Evolutionary conservation across 768 basidiomycete species (phyloP).

Genomic region (Mycena polygramma): DNA sequence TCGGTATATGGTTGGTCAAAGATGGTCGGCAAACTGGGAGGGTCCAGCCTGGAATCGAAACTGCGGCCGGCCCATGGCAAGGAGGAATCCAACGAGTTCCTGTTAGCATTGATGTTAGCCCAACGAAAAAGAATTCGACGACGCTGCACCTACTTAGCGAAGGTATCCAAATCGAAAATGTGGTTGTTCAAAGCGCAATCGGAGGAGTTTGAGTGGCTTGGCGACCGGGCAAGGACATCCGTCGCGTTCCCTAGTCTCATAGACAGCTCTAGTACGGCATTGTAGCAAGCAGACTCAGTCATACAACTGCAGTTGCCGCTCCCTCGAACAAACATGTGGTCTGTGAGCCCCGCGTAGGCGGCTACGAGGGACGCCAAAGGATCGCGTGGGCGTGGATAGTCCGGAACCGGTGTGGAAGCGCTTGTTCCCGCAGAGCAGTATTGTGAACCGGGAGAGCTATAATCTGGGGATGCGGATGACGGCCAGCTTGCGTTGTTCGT

Average conservation of each 20-base stretch:
- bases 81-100: conserved; percentile 20
- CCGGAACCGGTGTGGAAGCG: background rate
- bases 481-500: conserved; percentile 2
- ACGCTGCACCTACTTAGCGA: conserved; percentile 25
- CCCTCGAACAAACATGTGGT: conserved; percentile 28
- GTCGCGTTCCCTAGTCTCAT: conserved; percentile 29
- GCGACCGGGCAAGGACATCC: conserved; percentile 29
- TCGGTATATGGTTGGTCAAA: conserved; percentile 15
- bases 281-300: conserved; percentile 26
- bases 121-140: background rate
- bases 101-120: conserved; percentile 18
- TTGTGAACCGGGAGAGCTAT: background rate
- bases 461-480: background rate
- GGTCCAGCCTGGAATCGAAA: background rate
- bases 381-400: conserved; percentile 7
- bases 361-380: conserved; percentile 26
- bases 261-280: conserved; percentile 30
- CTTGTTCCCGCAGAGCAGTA: conserved; percentile 7
- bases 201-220: conserved; percentile 21
- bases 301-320: conserved; percentile 28
- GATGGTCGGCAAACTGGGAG: conserved; percentile 15
- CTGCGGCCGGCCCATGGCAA: conserved; percentile 2
- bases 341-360: conserved; percentile 29
- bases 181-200: conserved; percentile 27
- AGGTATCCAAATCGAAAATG: conserved; percentile 29